Conservation (phyloP, 176 grass and related monocot species). For the Thinopyrum elongatum region DNA sequence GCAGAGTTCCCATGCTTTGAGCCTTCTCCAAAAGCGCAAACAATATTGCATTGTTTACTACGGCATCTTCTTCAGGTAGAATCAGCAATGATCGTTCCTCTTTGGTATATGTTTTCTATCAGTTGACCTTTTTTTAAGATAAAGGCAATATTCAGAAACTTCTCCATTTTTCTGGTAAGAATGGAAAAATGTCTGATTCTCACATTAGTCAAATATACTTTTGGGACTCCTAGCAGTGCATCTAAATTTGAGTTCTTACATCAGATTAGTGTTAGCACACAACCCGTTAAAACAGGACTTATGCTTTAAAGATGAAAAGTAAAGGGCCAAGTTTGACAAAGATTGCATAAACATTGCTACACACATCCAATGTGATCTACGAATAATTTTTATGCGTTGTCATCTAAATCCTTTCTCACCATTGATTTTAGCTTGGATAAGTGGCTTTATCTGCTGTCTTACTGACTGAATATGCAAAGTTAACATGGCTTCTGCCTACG, state of each 20-base stretch:
- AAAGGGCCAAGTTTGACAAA: not conserved
- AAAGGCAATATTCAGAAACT: slow-evolving; percentile 9
- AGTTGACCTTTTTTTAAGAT: not conserved
- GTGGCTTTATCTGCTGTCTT: not conserved
- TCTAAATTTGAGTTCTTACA: slow-evolving; percentile 14
- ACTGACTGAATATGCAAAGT: not conserved
- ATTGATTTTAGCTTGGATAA: not conserved
- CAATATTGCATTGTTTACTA: slow-evolving; percentile 96
- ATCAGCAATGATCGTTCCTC: not conserved
- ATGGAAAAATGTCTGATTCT: not conserved
- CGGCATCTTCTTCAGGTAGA: slow-evolving; percentile 95
- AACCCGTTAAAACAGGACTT: not conserved
- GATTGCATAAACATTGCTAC: not conserved
- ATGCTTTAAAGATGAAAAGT: not conserved
- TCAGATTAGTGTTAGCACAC: not conserved
- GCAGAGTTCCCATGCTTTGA: slow-evolving; percentile 98
- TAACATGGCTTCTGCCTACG: not conserved
- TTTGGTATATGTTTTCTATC: slow-evolving; percentile 5
- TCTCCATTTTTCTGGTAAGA: not conserved
- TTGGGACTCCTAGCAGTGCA: not conserved
- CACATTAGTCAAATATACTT: not conserved
- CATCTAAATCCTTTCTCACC: not conserved
- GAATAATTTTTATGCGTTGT: not conserved
- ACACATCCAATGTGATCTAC: not conserved
- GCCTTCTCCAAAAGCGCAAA: slow-evolving; percentile 94